phyloP scores from a whole-genome alignment of 129 eudicot genomes.

The Mikania micrantha region DNA sequence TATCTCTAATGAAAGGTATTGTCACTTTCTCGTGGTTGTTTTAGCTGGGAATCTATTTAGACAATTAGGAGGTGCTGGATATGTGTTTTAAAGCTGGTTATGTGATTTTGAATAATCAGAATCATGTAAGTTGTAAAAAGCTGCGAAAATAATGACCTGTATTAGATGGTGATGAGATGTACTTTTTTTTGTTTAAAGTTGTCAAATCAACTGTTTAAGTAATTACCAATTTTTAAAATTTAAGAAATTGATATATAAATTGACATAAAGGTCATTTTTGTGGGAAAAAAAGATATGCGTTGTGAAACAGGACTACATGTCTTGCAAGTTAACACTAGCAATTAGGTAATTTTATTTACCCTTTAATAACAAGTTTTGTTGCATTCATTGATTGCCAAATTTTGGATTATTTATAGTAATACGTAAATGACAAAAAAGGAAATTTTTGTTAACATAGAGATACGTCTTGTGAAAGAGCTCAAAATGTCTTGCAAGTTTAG shows the following conservation, averaged over 20 bases:
- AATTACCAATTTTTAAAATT: neutral
- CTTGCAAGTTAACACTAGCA: neutral
- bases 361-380: neutral
- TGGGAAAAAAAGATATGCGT: neutral
- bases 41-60: neutral
- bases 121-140: neutral
- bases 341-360: neutral
- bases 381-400: neutral
- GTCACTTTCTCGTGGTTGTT: neutral
- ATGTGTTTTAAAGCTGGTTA: neutral
- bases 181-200: neutral
- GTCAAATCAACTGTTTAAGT: neutral
- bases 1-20: conserved; percentile 72
- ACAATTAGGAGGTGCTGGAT: neutral
- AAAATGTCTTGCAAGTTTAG: neutral
- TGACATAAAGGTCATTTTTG: neutral
- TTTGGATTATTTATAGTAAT: neutral
- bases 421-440: neutral
- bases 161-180: neutral
- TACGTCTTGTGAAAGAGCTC: neutral
- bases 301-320: neutral
- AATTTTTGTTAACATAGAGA: neutral
- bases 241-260: neutral
- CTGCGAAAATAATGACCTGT: neutral
- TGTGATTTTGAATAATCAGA: neutral